Conservation (phyloP, 495 filamentous ascomycete genomes). For the Neurospora tetrasperma region DNA sequence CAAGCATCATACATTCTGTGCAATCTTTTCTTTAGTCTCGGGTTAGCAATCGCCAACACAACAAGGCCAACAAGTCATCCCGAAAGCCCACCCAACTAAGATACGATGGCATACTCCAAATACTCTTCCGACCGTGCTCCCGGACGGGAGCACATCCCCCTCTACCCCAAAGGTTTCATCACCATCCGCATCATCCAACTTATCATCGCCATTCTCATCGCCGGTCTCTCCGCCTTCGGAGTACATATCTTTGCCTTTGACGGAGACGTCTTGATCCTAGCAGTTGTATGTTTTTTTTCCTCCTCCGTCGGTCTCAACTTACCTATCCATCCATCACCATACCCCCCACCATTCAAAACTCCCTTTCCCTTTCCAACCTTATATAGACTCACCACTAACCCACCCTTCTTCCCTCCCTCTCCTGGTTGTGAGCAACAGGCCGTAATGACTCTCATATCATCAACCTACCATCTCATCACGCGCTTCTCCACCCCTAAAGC, state of each 20-base stretch:
- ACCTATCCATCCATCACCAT: neutral
- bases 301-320: neutral
- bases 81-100: neutral
- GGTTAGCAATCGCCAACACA: neutral
- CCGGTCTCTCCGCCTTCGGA: constrained; percentile 61
- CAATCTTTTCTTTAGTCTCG: neutral
- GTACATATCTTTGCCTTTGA: constrained; percentile 17
- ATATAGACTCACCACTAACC: neutral
- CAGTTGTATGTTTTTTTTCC: constrained; percentile 26
- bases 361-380: neutral
- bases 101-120: neutral
- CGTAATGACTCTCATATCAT: constrained; percentile 27
- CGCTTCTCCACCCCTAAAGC: constrained; percentile 12
- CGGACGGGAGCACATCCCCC: constrained; percentile 34
- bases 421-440: constrained; percentile 14
- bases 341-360: neutral
- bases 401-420: neutral
- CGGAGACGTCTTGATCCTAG: constrained; percentile 26
- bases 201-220: constrained; percentile 50
- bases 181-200: constrained; percentile 52
- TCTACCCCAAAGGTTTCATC: constrained; percentile 38
- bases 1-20: neutral
- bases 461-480: constrained; percentile 33
- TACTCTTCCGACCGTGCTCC: constrained; percentile 19
- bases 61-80: neutral